Evolutionary conservation across 2,329 filamentous ascomycete species (phyloP).

Genomic region (Phoma sp.): DNA sequence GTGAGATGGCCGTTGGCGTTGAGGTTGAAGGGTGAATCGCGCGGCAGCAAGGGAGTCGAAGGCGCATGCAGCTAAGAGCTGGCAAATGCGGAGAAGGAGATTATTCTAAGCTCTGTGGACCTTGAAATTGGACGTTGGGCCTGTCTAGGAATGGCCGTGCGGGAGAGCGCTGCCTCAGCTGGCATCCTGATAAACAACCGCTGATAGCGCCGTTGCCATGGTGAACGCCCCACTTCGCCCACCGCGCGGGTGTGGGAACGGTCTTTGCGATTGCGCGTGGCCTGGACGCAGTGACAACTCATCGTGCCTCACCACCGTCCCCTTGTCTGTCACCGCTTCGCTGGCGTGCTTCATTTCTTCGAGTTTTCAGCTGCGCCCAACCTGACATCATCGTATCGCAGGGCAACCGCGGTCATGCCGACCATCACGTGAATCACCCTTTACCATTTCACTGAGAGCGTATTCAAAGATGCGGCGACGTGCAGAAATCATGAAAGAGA

Average conservation of each 20-base stretch:
- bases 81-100: conserved; percentile 35
- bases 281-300: conserved; percentile 13
- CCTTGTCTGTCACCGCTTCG: conserved; percentile 17
- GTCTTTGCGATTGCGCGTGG: conserved; percentile 4
- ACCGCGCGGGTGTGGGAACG: conserved; percentile 16
- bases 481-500: neutral
- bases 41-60: conserved; percentile 23
- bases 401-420: conserved; percentile 2
- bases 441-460: neutral
- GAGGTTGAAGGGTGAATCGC: conserved; percentile 9
- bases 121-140: conserved; percentile 21
- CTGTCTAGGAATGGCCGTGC: conserved; percentile 21
- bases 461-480: neutral
- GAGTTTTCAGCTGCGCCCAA: conserved; percentile 18
- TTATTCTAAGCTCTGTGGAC: conserved; percentile 27
- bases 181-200: conserved; percentile 19
- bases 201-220: conserved; percentile 19
- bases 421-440: neutral
- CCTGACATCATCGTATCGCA: conserved; percentile 7
- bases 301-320: conserved; percentile 13
- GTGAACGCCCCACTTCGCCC: conserved; percentile 14
- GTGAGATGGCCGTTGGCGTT: conserved; percentile 6
- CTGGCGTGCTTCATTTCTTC: conserved; percentile 17
- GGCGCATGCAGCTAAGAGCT: conserved; percentile 35
- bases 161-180: conserved; percentile 20